Percentiles rank a stretch among this genome's conserved stretches.
Evolutionary conservation across 495 filamentous ascomycete genomes (phyloP).

Genomic region (Penicillium alfredii): DNA sequence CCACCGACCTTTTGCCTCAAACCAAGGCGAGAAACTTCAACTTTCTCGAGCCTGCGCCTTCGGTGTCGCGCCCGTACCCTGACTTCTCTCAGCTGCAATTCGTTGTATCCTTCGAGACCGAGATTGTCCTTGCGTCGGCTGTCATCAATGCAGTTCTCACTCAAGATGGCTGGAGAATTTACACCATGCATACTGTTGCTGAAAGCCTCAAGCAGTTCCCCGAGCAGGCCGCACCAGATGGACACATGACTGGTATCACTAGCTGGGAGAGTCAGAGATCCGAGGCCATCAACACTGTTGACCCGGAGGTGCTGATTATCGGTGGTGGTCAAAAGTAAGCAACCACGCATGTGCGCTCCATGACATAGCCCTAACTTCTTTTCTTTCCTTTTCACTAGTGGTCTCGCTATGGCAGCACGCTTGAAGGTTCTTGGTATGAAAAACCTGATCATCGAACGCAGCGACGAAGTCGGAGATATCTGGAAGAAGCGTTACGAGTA

Average conservation of each 20-base stretch:
- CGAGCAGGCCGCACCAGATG: constrained; percentile 13
- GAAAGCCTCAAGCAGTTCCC: constrained; percentile 18
- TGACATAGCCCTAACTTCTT: constrained; percentile 2
- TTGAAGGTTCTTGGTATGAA: constrained; percentile 56
- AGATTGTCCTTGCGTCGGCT: constrained; percentile 18
- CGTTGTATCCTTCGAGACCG: constrained; percentile 20
- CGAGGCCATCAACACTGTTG: constrained; percentile 15
- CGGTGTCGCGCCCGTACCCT: constrained; percentile 16
- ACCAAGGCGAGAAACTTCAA: constrained; percentile 19
- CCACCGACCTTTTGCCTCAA: constrained; percentile 18
- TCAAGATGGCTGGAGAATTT: constrained; percentile 18
- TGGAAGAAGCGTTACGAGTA: constrained; percentile 55
- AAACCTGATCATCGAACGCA: constrained; percentile 56
- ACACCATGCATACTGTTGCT: constrained; percentile 21
- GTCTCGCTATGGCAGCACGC: constrained; percentile 47
- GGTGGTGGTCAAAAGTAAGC: constrained; percentile 23
- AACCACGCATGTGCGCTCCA: neutral
- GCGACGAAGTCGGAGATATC: constrained; percentile 57
- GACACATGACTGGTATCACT: constrained; percentile 21
- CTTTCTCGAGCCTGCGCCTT: constrained; percentile 17
- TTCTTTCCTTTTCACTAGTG: constrained; percentile 9
- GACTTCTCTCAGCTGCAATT: constrained; percentile 21
- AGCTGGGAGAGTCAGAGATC: constrained; percentile 21
- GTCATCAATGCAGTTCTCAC: constrained; percentile 22
- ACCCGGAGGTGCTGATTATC: constrained; percentile 21